A percentile compares a stretch with the other conserved stretches of the same genome.
Evolutionary conservation across 2,329 filamentous ascomycete species (phyloP).

Genomic region (Whalleya microplaca): DNA sequence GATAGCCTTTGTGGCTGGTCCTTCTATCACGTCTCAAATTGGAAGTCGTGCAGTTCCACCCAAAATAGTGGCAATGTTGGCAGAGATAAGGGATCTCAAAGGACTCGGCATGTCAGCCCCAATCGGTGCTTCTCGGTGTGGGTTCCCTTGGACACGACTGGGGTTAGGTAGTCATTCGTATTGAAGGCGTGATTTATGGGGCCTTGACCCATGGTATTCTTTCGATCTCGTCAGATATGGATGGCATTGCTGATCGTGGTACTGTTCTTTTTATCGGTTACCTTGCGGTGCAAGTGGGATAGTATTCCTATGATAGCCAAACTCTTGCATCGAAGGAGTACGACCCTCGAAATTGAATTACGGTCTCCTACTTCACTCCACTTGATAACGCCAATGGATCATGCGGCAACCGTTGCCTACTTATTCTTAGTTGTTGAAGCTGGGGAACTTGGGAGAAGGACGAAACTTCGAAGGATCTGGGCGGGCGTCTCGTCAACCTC

Average conservation of each 20-base stretch:
- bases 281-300: background rate
- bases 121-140: background rate
- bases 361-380: background rate
- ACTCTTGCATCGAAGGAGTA: background rate
- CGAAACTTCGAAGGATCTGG: background rate
- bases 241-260: background rate
- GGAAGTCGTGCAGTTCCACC: background rate
- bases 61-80: background rate
- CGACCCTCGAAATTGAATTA: background rate
- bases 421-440: background rate
- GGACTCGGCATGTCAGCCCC: background rate
- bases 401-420: constrained; percentile 1
- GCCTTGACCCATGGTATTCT: background rate
- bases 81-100: background rate
- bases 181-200: background rate
- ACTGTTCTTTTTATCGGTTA: background rate
- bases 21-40: background rate
- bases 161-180: too few relatives aligned
- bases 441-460: background rate
- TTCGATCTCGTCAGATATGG: background rate
- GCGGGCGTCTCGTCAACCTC: background rate
- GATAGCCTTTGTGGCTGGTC: background rate
- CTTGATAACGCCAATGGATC: constrained; percentile 5
- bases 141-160: background rate
- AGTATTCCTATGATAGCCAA: background rate